Percentiles rank a stretch among this genome's conserved stretches.
Evolutionary conservation across 306 rosid species (phyloP).

Genomic region (Glycyrrhiza uralensis): DNA sequence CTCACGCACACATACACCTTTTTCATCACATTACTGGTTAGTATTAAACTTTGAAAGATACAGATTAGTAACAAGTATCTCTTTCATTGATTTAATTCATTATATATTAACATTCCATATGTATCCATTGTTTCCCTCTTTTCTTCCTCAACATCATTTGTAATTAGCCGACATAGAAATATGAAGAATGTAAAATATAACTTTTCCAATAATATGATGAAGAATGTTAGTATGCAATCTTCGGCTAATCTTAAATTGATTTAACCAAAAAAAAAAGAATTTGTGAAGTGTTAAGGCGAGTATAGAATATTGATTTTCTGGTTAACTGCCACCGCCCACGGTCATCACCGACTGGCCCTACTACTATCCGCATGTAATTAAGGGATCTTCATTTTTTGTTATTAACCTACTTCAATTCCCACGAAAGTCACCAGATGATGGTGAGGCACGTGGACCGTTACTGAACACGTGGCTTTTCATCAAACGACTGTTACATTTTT

Average conservation of each 20-base stretch:
- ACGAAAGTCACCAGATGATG: background rate
- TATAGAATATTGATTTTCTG: background rate
- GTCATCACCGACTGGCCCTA: slow-evolving; percentile 31
- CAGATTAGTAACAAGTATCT: too few species aligned
- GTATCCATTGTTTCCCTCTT: too few species aligned
- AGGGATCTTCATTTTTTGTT: background rate
- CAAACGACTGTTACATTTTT: slow-evolving; percentile 15
- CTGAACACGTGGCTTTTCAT: slow-evolving; percentile 24
- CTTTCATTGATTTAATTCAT: too few species aligned
- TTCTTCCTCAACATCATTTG: too few species aligned
- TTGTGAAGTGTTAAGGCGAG: background rate
- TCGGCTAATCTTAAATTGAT: background rate
- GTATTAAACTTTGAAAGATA: too few species aligned
- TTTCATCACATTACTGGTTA: too few species aligned
- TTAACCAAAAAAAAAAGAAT: background rate
- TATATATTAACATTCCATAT: too few species aligned
- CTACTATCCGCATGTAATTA: background rate
- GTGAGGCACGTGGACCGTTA: slow-evolving; percentile 16
- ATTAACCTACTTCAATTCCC: background rate
- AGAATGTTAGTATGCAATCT: too few species aligned
- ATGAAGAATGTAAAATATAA: too few species aligned
- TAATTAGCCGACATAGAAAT: too few species aligned
- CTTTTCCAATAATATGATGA: too few species aligned
- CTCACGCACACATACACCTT: too few species aligned
- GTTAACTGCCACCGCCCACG: slow-evolving; percentile 44